A percentile compares a stretch with the other conserved stretches of the same genome.
Evolutionary conservation across 495 filamentous ascomycete genomes (phyloP).

Genomic region (Beverwykella pulmonaria): DNA sequence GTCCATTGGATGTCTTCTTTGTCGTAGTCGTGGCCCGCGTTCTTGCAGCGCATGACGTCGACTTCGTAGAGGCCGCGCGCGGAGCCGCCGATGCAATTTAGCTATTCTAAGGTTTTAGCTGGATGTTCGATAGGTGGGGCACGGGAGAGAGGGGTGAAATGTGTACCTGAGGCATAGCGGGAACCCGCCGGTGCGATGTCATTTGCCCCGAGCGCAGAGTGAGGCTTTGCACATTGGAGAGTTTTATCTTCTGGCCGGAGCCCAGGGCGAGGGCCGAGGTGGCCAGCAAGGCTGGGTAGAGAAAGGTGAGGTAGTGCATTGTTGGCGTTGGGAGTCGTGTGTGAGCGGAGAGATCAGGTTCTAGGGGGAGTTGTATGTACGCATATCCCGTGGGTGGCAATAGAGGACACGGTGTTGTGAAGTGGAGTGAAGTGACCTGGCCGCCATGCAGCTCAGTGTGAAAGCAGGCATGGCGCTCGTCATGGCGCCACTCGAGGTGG

Average conservation of each 20-base stretch:
- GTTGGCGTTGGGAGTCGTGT: conserved; percentile 1
- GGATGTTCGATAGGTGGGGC: not conserved
- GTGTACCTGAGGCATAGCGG: conserved; percentile 69
- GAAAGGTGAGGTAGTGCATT: conserved; percentile 47
- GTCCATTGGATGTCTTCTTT: conserved; percentile 74
- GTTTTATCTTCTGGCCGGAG: conserved; percentile 65
- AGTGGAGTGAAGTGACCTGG: conserved; percentile 8
- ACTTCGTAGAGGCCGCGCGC: conserved; percentile 66
- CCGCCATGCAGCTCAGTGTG: conserved; percentile 4
- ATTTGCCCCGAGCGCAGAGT: conserved; percentile 66
- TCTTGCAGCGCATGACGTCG: conserved; percentile 85
- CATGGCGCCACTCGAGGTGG: conserved; percentile 1
- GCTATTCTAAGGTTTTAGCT: conserved; percentile 44
- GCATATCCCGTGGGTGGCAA: conserved; percentile 12
- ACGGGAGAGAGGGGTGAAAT: not conserved
- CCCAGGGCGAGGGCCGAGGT: conserved; percentile 46
- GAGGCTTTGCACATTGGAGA: conserved; percentile 75
- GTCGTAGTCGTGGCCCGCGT: conserved; percentile 62
- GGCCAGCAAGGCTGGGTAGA: conserved; percentile 44
- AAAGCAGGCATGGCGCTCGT: conserved; percentile 28
- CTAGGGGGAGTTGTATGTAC: not conserved
- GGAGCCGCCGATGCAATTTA: conserved; percentile 76
- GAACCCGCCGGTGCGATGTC: conserved; percentile 75
- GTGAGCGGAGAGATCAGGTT: not conserved
- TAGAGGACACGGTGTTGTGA: conserved; percentile 28